Evolutionary conservation across 2,329 filamentous ascomycete genomes (phyloP).

Genomic region (Cladophialophora exuberans): DNA sequence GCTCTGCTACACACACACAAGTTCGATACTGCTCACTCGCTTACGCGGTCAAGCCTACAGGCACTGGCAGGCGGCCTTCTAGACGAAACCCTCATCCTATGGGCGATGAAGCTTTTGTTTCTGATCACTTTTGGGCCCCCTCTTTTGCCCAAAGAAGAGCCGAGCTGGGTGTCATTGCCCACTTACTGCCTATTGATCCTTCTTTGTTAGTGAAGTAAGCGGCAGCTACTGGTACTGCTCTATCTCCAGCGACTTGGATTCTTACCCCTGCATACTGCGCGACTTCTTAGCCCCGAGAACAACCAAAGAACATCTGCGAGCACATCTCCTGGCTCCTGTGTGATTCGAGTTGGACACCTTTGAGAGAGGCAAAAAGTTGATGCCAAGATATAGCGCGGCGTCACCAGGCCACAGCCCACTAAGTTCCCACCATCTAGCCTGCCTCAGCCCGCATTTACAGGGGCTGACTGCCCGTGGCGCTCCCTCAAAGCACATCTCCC

Average conservation of each 20-base stretch:
- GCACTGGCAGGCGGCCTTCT: too few species aligned
- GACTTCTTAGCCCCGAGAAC: too few species aligned
- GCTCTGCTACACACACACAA: too few species aligned
- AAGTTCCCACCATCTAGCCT: too few species aligned
- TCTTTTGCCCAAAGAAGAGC: neutral
- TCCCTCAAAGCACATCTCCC: conserved; percentile 5
- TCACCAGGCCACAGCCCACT: too few species aligned
- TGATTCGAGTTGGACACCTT: conserved; percentile 5
- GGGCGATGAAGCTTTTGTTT: neutral
- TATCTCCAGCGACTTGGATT: neutral
- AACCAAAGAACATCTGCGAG: too few species aligned
- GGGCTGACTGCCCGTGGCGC: neutral
- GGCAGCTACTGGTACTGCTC: neutral
- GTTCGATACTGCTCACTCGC: conserved; percentile 15
- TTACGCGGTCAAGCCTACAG: conserved; percentile 4
- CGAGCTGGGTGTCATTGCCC: neutral
- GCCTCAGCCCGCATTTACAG: neutral
- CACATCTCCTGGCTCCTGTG: too few species aligned
- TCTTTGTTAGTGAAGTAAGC: neutral
- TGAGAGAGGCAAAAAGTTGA: neutral
- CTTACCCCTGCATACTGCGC: too few species aligned
- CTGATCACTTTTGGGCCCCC: conserved; percentile 10
- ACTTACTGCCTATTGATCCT: neutral
- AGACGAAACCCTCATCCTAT: neutral
- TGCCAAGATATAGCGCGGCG: conserved; percentile 11